Evolutionary conservation across 306 rosid species (phyloP).

Genomic region (Dicorynia guianensis): DNA sequence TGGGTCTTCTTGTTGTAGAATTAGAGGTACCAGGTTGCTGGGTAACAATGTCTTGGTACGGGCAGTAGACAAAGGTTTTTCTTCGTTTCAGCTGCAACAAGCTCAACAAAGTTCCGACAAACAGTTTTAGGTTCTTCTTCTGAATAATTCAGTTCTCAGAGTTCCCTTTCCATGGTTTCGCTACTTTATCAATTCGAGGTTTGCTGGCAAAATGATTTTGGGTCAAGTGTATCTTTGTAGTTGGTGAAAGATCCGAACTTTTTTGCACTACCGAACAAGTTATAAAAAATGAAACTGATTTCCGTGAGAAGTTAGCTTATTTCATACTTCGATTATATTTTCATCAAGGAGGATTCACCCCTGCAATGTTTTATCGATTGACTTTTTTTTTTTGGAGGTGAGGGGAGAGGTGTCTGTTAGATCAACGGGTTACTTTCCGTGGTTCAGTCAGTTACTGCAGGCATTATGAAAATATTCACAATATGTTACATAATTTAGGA

Average conservation of each 20-base stretch:
- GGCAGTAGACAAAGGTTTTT: constrained; percentile 73
- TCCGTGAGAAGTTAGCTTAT: constrained; percentile 17
- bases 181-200: constrained; percentile 30
- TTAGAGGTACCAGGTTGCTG: constrained; percentile 51
- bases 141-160: neutral
- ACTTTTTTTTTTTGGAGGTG: neutral
- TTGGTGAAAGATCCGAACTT: constrained; percentile 36
- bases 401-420: neutral
- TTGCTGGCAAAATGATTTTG: constrained; percentile 32
- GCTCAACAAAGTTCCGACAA: constrained; percentile 57
- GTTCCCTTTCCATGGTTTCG: constrained; percentile 22
- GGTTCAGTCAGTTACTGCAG: constrained; percentile 19
- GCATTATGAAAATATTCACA: neutral
- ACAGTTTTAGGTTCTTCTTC: constrained; percentile 56
- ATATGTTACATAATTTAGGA: constrained; percentile 23
- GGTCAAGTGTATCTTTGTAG: constrained; percentile 25
- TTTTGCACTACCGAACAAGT: neutral
- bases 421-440: constrained; percentile 29
- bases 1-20: constrained; percentile 50
- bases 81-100: constrained; percentile 53
- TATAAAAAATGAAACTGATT: constrained; percentile 16
- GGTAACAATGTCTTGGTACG: constrained; percentile 63
- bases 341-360: constrained; percentile 13
- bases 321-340: neutral
- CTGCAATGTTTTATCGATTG: constrained; percentile 16